Evolutionary conservation across 352 stramenopile genomes (phyloP), one percentile per base, ranked within the genome.

Genomic region (Pythium volutum): DNA sequence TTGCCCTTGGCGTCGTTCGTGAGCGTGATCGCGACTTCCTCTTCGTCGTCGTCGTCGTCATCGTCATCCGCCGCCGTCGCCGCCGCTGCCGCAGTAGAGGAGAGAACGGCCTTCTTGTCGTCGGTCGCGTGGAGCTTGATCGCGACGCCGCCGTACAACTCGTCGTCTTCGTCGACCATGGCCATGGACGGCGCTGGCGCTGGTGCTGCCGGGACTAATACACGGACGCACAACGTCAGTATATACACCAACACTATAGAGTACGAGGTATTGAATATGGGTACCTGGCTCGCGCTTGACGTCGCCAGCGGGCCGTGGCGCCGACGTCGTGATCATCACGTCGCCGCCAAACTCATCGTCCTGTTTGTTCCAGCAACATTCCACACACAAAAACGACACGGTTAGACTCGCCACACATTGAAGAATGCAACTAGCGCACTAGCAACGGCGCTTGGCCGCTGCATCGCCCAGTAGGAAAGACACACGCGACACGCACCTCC

Each of bases 331-430:
- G 59, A 84, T 71, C 62, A 93, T 66, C 64, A 93, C 80, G 43
- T 91, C 81, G 43, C 91, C 82, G 2, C 82, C 82, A 57, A 91
- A 93, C 26, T 91, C 84, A 52, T 91, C 82, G 69, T 93, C 84
- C 74, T 91, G 60, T 31, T 20, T 25, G 42, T 14, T 23, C 20
- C 22, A 31, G 54, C 67, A 66, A 39, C 16, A 58, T 25, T 16
- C 22, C 31, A 43, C 36, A 43, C n/a, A 56, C 10, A 25, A 41
- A 64, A 47, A 55, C 29, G 39, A 22, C 62, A 63, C 36, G 23
- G 20, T 55, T 59, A 47, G 47, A 54, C 39, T 27, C 38, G 1
- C 9, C 29, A 2, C 14, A 53, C 33, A 47, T 3, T 12, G 10
- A 15, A 10, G n/a, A 18, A 58, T 16, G 2, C 31, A 14, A 31